These are phyloP conservation scores for Penicillium longicatenatum DNA, from an alignment of 495 filamentous ascomycete genomes.

Conservation along the genomic window DNA sequence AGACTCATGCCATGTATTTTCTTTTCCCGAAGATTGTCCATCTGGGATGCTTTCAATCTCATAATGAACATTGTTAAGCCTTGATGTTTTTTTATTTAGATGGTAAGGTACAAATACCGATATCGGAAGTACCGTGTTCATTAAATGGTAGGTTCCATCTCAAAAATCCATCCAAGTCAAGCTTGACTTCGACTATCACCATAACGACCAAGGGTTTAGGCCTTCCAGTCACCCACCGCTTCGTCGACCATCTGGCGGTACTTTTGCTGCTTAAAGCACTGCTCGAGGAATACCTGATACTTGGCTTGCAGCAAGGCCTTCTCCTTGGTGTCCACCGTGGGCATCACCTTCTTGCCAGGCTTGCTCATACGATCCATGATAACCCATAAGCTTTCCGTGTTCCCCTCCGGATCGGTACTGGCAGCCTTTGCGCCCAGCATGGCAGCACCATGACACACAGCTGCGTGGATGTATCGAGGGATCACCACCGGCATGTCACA, in stretches of 20 bases:
- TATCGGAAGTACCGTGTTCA: too few species aligned
- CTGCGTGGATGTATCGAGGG: constrained; percentile 87
- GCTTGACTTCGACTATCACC: neutral
- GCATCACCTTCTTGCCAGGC: constrained; percentile 79
- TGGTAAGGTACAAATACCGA: too few species aligned
- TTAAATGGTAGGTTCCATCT: too few species aligned
- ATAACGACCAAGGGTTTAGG: constrained; percentile 2
- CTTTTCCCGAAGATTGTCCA: constrained; percentile 1
- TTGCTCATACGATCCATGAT: constrained; percentile 99
- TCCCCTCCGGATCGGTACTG: constrained; percentile 70
- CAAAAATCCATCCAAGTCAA: neutral
- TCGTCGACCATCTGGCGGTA: constrained; percentile 65
- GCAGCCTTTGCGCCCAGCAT: constrained; percentile 97
- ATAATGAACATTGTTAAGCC: neutral
- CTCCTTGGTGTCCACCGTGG: constrained; percentile 66
- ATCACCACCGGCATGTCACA: constrained; percentile 91
- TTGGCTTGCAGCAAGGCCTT: constrained; percentile 81
- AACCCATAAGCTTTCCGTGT: constrained; percentile 83
- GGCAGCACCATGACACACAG: constrained; percentile 94
- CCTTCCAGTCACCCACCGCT: constrained; percentile 45
- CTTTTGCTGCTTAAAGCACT: constrained; percentile 66
- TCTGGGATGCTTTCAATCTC: neutral
- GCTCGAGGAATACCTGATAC: constrained; percentile 70
- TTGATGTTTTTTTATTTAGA: neutral
- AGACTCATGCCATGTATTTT: neutral